phyloP scores from a whole-genome alignment of 2,329 filamentous ascomycete species.

The Chaetomium sp. region DNA sequence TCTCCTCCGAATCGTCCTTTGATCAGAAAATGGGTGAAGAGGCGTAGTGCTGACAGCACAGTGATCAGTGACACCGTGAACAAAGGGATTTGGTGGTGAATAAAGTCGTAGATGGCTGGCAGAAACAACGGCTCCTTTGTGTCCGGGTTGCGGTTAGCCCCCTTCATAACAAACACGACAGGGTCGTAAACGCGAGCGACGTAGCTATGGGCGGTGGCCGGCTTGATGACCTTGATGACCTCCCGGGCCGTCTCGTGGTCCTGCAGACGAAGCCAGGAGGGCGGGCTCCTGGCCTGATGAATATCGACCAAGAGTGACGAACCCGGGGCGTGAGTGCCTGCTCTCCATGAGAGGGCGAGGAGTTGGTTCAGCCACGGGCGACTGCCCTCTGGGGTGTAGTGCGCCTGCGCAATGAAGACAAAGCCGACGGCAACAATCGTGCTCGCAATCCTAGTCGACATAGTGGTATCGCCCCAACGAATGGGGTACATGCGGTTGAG shows the following conservation, averaged over 20 bases:
- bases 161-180: slow-evolving; percentile 63
- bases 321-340: slow-evolving; percentile 22
- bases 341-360: slow-evolving; percentile 26
- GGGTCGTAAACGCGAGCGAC: slow-evolving; percentile 70
- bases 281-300: slow-evolving; percentile 69
- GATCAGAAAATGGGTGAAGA: slow-evolving; percentile 69
- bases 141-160: slow-evolving; percentile 57
- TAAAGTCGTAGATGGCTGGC: slow-evolving; percentile 61
- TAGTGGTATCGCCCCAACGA: slow-evolving; percentile 49
- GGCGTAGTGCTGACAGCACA: slow-evolving; percentile 55
- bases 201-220: slow-evolving; percentile 58
- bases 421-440: slow-evolving; percentile 67
- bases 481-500: slow-evolving; percentile 50
- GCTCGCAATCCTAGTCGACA: slow-evolving; percentile 69
- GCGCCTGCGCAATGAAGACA: slow-evolving; percentile 67
- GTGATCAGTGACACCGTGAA: slow-evolving; percentile 60
- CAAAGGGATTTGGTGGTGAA: slow-evolving; percentile 49
- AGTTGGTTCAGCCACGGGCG: slow-evolving; percentile 33
- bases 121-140: slow-evolving; percentile 43
- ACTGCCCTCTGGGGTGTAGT: slow-evolving; percentile 62
- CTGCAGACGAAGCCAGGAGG: slow-evolving; percentile 69
- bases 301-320: slow-evolving; percentile 50
- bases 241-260: slow-evolving; percentile 73
- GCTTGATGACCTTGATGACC: slow-evolving; percentile 69
- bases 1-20: slow-evolving; percentile 53